phyloP scores from a whole-genome alignment of 148 eudicot genomes.

The Chenopodium formosanum region DNA sequence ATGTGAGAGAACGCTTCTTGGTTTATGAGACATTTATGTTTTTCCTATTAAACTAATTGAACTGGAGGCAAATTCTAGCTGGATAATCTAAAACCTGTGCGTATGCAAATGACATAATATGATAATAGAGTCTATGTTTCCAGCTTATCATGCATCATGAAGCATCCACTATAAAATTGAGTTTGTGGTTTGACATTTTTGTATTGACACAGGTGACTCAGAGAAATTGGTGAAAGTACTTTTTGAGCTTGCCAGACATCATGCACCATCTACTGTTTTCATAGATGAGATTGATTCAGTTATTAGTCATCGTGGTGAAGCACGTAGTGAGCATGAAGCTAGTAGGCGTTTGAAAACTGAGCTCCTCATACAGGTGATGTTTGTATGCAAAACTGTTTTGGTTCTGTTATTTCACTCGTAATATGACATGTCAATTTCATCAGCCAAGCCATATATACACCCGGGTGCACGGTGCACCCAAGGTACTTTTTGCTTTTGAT shows the following conservation, averaged over 20 bases:
- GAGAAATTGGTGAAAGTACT: conserved; percentile 90
- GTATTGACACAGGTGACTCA: conserved; percentile 67
- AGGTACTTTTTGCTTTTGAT: too few relatives aligned
- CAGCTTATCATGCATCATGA: not conserved
- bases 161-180: not conserved
- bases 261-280: conserved; percentile 96
- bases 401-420: not conserved
- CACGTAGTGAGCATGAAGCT: conserved; percentile 97
- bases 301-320: conserved; percentile 97
- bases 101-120: not conserved
- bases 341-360: conserved; percentile 97
- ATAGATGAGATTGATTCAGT: conserved; percentile 98
- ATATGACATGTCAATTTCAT: not conserved
- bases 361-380: conserved; percentile 82
- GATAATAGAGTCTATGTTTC: not conserved
- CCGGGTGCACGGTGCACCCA: too few relatives aligned
- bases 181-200: not conserved
- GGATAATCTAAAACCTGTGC: not conserved
- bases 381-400: conserved; percentile 9
- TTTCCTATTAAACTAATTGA: not conserved
- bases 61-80: not conserved
- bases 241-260: conserved; percentile 98
- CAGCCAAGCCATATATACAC: too few relatives aligned
- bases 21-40: not conserved
- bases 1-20: conserved; percentile 21